Base-by-base conservation (phyloP, 2,329 filamentous ascomycete genomes). In the Raffaelea ambrosiae region DNA sequence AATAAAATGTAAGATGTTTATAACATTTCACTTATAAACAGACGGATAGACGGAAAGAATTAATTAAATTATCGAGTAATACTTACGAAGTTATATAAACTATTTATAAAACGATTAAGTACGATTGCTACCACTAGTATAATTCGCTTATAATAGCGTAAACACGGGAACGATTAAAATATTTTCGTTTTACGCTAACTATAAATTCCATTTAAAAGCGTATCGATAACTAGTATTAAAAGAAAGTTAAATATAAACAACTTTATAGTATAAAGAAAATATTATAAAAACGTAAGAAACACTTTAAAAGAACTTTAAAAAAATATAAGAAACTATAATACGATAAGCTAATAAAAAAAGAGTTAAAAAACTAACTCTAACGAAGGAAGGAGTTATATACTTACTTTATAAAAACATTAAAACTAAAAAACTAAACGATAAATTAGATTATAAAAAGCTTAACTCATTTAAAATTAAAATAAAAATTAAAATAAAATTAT, bases 21-120 rank as follows among this genome's bases (percentile, higher is more conserved):
- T 26, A 43, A 16, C 26, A 29, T 26, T 29, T 43, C 16, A 29
- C 41, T 43, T 43, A 13, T 14, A 43, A 43, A 43, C 9, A 29
- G 26, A 43, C 16, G 22, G 23, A 10, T 43, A 43, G n/a, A 43
- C 26, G 16, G n/a, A 43, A 43, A 31, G 41, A 26, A 43, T 43
- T 29, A 26, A 43, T 43, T 29, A 43, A 31, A 29, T 29, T 5
- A 16, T 43, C 10, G 16, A 43, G 16, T 43, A 43, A 43, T 43
- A 43, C 18, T 22, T 43, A 18, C 13, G 22, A 23, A 8, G 16
- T 18, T 43, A 29, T 43, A 26, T 18, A 16, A 43, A 43, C 13
- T 29, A 43, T 13, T 13, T 7, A 41, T 41, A 41, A 41, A 16
- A 41, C 9, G 20, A 41, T 21, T 41, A 41, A 41, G 18, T 11